Base-by-base conservation (phyloP, 768 basidiomycete genomes). In the Boletellus ananas region DNA sequence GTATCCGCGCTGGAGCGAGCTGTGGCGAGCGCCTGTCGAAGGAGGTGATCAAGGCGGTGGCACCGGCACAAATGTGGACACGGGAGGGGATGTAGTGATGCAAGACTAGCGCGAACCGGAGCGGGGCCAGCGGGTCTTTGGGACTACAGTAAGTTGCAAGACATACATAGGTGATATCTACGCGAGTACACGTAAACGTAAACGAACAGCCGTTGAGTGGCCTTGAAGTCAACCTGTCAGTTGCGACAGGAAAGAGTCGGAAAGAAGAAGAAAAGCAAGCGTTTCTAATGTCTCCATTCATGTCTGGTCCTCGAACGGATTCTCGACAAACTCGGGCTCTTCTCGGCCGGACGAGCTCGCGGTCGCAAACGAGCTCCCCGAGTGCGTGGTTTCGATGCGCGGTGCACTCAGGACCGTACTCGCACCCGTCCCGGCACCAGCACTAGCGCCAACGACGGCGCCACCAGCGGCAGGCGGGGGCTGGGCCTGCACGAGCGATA, bases 1-100 rank as follows among this genome's bases (percentile, higher is more conserved):
- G 49, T 97, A 81, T 70, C 95, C 95, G 10, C 88, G 85, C 65
- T 97, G 92, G 86, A 75, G 83, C 42, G 72, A 75, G 56, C 51
- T 78, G 43, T 87, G 79, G 80, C 72, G 49, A 47, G 63, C 50
- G 9, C 38, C 51, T 2, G 16, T 29, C 34, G 40, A 23, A 14
- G 21, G 13, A 11, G 38, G 31, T 25, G 4, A 25, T 7, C n/a
- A 12, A 0, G 33, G n/a, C 8, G 11, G 29, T 9, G 11, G 29
- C 11, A 11, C 29, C 29, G 23, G 21, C 18, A 20, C 31, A 14
- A 34, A 33, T 3, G 25, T 8, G 36, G 49, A 52, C 29, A 47
- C 14, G 33, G 37, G 34, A 11, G 58, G 11, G 25, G 67, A 70
- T 11, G 61, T 60, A 34, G 33, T 56, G 43, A 70, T 70, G 69